A percentile compares a stretch with the other conserved stretches of the same genome.
Conservation (phyloP, 78 protist species). For the Dictyostelium discoideum region dicty_2.7 NC_007088.5:1974501-1975000, state of each 20-base stretch:
- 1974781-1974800: slow-evolving; percentile 62
- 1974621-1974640: slow-evolving; percentile 33
- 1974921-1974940: not conserved
- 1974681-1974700: slow-evolving; percentile 55
- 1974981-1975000: slow-evolving; percentile 36
- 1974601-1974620: not conserved
- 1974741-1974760: slow-evolving; percentile 59
- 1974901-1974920: not conserved
- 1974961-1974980: slow-evolving; percentile 81
- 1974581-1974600: not conserved
- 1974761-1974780: slow-evolving; percentile 47
- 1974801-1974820: slow-evolving; percentile 68
- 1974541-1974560: not conserved
- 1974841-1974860: slow-evolving; percentile 59
- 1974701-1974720: slow-evolving; percentile 57
- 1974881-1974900: not conserved
- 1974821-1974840: slow-evolving; percentile 74
- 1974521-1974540: not conserved
- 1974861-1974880: too few species aligned
- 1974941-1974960: slow-evolving; percentile 63
- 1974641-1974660: not conserved
- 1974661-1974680: not conserved
- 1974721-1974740: slow-evolving; percentile 52
- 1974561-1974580: not conserved
- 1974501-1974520: slow-evolving; percentile 31